A percentile compares a stretch with the other conserved stretches of the same genome.
These are phyloP conservation scores for Mycena pura DNA, from an alignment of 768 basidiomycete genomes.

Conservation along the genomic window DNA sequence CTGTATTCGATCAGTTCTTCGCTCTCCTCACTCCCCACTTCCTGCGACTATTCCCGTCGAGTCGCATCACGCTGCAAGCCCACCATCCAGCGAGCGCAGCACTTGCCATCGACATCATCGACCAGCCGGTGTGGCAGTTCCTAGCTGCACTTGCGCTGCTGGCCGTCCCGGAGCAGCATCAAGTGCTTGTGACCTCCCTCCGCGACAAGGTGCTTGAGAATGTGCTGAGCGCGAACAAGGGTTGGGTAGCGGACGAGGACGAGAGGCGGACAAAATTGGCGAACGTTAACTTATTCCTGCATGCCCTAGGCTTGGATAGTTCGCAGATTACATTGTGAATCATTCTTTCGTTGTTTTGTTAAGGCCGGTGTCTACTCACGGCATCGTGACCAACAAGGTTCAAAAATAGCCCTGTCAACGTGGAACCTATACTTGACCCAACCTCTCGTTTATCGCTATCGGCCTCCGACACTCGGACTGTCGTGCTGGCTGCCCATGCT, in stretches of 20 bases:
- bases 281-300: constrained; percentile 92
- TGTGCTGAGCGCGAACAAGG: constrained; percentile 79
- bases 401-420: constrained; percentile 16
- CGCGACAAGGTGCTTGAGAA: constrained; percentile 95
- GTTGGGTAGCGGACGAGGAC: constrained; percentile 75
- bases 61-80: constrained; percentile 59
- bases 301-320: constrained; percentile 69
- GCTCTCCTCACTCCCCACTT: constrained; percentile 79
- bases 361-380: constrained; percentile 21
- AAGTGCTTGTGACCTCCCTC: constrained; percentile 80
- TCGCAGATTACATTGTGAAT: constrained; percentile 42
- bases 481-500: constrained; percentile 41
- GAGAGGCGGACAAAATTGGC: constrained; percentile 79
- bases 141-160: constrained; percentile 88
- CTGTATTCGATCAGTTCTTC: constrained; percentile 89
- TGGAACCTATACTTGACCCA: constrained; percentile 1
- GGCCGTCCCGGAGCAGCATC: constrained; percentile 87
- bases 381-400: neutral
- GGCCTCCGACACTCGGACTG: constrained; percentile 9
- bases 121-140: constrained; percentile 96
- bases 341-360: constrained; percentile 30
- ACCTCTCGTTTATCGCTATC: constrained; percentile 20
- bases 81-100: constrained; percentile 37
- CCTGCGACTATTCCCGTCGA: constrained; percentile 87
- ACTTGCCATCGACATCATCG: constrained; percentile 66